Evolutionary conservation across 345 rosid species (phyloP).

Genomic region (Citrus mangshanensis): DNA sequence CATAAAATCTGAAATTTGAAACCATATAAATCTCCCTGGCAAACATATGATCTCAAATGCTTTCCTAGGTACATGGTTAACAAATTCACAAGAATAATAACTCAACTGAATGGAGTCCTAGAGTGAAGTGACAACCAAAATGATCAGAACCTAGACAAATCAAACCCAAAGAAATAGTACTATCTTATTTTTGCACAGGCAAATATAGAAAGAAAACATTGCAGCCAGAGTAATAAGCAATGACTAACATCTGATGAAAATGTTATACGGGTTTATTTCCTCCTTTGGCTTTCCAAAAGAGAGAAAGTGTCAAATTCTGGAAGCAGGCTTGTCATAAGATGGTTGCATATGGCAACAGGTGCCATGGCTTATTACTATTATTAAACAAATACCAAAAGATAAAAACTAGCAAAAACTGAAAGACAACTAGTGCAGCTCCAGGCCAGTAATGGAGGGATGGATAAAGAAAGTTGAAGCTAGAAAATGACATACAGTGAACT

Average conservation of each 20-base stretch:
- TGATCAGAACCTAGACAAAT: neutral
- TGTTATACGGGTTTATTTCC: neutral
- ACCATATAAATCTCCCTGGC: neutral
- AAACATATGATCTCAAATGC: neutral
- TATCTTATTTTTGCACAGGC: neutral
- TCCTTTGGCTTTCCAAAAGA: neutral
- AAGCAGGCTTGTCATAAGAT: neutral
- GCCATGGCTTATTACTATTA: neutral
- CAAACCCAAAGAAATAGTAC: neutral
- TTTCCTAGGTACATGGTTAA: neutral
- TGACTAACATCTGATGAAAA: neutral
- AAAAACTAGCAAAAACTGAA: neutral
- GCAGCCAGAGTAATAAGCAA: neutral
- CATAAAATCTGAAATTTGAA: neutral
- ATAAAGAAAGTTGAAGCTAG: neutral
- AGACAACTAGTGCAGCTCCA: neutral
- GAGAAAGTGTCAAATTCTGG: neutral
- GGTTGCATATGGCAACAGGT: neutral
- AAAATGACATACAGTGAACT: neutral
- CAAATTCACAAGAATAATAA: slow-evolving; percentile 5
- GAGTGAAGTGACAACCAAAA: neutral
- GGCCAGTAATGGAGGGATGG: neutral
- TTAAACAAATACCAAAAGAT: neutral
- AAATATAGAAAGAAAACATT: neutral
- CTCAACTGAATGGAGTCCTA: neutral